Conservation (phyloP, 345 rosid species). For the Eucalyptus pauciflora region DNA sequence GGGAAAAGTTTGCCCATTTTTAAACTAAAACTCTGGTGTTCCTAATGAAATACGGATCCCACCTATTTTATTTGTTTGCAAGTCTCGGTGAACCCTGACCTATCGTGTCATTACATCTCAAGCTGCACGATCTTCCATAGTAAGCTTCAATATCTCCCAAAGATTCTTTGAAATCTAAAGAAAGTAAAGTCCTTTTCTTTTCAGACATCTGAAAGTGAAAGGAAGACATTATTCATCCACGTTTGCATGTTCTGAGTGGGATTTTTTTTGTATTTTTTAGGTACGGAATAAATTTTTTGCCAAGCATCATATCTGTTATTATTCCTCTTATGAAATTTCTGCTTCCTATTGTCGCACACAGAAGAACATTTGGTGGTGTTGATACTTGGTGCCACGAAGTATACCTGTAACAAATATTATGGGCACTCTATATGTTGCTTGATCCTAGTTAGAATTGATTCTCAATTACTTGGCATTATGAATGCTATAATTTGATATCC, state of each 20-base stretch:
- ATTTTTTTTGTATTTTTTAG: not conserved
- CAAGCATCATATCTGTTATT: not conserved
- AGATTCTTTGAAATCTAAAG: not conserved
- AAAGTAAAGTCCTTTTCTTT: not conserved
- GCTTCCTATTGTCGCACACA: not conserved
- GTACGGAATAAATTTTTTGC: not conserved
- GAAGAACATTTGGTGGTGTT: not conserved
- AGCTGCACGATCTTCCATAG: not conserved
- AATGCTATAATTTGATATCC: conserved; percentile 6
- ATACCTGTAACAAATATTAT: not conserved
- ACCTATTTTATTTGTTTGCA: not conserved
- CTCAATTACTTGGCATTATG: not conserved
- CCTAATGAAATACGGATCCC: not conserved
- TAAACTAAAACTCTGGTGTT: not conserved
- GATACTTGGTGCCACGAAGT: not conserved
- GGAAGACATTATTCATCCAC: not conserved
- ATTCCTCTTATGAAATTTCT: not conserved
- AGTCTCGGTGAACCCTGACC: not conserved
- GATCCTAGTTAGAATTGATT: conserved; percentile 1
- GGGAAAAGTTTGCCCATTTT: not conserved
- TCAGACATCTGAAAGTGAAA: not conserved
- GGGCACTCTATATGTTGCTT: not conserved
- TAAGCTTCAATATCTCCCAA: not conserved
- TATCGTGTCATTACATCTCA: not conserved
- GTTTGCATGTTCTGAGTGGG: not conserved